These are phyloP conservation scores for Annulohypoxylon moriforme DNA, from an alignment of 495 filamentous ascomycete species.

Conservation along the genomic window DNA sequence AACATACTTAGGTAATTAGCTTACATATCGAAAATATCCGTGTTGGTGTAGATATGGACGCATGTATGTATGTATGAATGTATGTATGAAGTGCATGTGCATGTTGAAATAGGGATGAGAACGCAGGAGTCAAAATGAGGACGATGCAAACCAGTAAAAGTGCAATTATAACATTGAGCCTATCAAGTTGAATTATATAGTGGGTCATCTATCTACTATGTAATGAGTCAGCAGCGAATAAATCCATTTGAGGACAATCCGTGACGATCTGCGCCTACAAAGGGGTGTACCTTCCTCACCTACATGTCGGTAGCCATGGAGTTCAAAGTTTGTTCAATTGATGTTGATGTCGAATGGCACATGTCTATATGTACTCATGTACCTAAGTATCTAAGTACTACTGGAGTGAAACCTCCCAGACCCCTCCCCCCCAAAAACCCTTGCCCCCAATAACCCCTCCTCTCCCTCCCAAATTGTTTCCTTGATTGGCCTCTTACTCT, in stretches of 20 bases:
- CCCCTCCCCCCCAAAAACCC: neutral
- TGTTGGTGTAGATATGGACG: slow-evolving; percentile 12
- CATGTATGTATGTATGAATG: neutral
- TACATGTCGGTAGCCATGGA: neutral
- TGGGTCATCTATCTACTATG: neutral
- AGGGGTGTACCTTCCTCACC: neutral
- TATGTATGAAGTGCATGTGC: neutral
- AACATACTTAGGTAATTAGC: neutral
- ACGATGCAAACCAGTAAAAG: neutral
- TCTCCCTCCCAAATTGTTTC: neutral
- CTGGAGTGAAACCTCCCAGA: neutral
- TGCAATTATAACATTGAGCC: neutral
- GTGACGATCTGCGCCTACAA: neutral
- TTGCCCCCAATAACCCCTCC: neutral
- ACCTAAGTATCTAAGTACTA: neutral
- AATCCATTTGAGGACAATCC: neutral
- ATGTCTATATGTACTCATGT: neutral
- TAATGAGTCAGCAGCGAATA: neutral
- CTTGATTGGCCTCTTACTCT: slow-evolving; percentile 3
- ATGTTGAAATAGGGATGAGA: neutral
- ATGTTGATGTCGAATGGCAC: neutral
- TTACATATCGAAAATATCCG: neutral
- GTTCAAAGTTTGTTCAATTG: neutral
- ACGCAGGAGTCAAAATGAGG: neutral
- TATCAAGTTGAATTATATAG: neutral